Evolutionary conservation across 768 basidiomycete genomes (phyloP).

Genomic region (Coprinellus micaceus): DNA sequence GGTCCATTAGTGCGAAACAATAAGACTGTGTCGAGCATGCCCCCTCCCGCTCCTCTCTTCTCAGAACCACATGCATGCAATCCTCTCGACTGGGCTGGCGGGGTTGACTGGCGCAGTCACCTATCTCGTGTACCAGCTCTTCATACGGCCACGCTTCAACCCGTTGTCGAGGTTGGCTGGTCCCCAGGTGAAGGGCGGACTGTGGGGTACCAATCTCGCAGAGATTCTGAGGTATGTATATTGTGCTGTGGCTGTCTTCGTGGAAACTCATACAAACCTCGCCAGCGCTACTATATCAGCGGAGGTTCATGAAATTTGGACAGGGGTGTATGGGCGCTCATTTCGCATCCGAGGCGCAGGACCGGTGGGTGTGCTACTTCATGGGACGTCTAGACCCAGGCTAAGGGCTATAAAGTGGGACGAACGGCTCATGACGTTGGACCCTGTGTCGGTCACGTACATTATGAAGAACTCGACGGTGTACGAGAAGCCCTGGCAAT

Average conservation of each 20-base stretch:
- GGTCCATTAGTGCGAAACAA: constrained; percentile 2
- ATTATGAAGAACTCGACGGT: constrained; percentile 67
- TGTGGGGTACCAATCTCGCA: constrained; percentile 52
- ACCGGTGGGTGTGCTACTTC: constrained; percentile 53
- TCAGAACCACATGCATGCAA: constrained; percentile 13
- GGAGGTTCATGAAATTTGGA: constrained; percentile 48
- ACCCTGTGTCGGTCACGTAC: constrained; percentile 71
- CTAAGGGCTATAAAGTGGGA: constrained; percentile 52
- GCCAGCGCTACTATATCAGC: constrained; percentile 53
- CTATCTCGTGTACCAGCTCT: constrained; percentile 27
- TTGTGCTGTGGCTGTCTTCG: background rate
- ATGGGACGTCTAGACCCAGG: background rate
- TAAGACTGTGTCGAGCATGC: background rate
- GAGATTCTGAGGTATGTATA: constrained; percentile 54
- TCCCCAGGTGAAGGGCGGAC: constrained; percentile 42
- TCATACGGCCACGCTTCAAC: constrained; percentile 34
- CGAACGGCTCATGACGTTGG: constrained; percentile 74
- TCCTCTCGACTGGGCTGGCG: constrained; percentile 9
- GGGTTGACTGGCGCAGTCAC: constrained; percentile 7
- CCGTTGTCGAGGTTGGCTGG: constrained; percentile 58
- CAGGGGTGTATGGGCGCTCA: constrained; percentile 62
- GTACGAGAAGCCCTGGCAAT: constrained; percentile 84
- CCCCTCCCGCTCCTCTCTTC: background rate
- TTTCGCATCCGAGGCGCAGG: constrained; percentile 65
- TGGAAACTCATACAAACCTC: background rate